These are phyloP conservation scores for Fusarium keratoplasticum DNA, from an alignment of 2,329 filamentous ascomycete species.

Conservation along the genomic window DNA sequence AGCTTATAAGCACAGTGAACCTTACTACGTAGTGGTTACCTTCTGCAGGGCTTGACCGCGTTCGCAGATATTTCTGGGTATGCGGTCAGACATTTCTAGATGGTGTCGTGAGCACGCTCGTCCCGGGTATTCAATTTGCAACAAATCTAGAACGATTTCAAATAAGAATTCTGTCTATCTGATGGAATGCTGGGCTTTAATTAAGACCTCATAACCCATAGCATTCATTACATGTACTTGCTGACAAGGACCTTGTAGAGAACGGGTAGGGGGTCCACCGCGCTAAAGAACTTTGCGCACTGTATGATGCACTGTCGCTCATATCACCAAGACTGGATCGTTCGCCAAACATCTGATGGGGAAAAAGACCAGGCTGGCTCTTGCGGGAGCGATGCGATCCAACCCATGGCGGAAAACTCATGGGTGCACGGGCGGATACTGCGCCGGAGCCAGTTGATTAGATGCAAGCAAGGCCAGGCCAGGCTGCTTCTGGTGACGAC, in stretches of 20 bases:
- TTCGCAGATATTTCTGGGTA: background rate
- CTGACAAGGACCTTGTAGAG: constrained; percentile 12
- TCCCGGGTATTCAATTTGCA: background rate
- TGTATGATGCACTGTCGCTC: constrained; percentile 8
- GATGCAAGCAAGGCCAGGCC: background rate
- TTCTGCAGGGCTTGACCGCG: background rate
- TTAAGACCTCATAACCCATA: background rate
- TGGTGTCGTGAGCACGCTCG: background rate
- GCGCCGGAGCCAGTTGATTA: constrained; percentile 2
- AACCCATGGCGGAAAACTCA: constrained; percentile 17
- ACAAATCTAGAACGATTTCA: background rate
- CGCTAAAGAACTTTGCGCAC: background rate
- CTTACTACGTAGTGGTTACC: background rate
- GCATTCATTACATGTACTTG: constrained; percentile 5
- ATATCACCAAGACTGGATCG: constrained; percentile 4
- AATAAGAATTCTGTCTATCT: background rate
- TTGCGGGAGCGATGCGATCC: constrained; percentile 27
- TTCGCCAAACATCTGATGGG: constrained; percentile 25
- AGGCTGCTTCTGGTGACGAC: constrained; percentile 1
- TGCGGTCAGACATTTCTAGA: background rate
- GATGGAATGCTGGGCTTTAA: constrained; percentile 2
- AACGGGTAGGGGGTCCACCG: constrained; percentile 21
- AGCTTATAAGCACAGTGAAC: constrained; percentile 24
- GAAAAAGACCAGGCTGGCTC: constrained; percentile 29
- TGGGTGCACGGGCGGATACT: constrained; percentile 32